Base-by-base conservation (phyloP, 2,329 filamentous ascomycete species). In the Curvularia lunata region DNA sequence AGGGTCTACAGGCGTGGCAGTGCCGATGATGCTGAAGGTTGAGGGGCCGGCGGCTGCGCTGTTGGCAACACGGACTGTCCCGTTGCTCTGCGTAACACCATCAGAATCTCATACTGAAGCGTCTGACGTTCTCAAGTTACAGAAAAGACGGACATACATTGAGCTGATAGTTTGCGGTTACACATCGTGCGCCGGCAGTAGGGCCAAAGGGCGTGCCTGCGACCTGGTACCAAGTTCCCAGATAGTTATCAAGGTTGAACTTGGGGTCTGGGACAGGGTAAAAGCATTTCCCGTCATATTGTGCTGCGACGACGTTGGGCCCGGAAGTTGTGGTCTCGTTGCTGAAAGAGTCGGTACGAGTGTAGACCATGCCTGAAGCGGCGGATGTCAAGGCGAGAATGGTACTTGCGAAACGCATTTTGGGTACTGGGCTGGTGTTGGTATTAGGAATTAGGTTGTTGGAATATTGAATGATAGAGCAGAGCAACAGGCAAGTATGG, bases 151-250 rank as follows among this genome's bases (percentile, higher is more conserved):
- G 16, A 48, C 61, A 13, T 55, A 66, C 64, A 30, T 70, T 71
- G 19, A 71, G 60, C 7, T 59, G 37, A 54, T 73, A 73, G 30
- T 69, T 56, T 1, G 66, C 69, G 3, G 62, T 62, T 8, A 70
- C 62, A 28, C 70, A 72, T 18, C 67, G 60, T 6, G 65, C 67
- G 27, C 68, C 67, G 4, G 63, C 58, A 1, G 70, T 71, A 8
- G 64, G 67, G 4, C 69, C 66, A 21, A 73, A 73, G 2, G 69
- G 65, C 23, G 67, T 69, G n/a, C 70, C 69, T 10, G 70, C 70
- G 1, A 73, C 69, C 52, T 73, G 70, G 47, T 72, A 72, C 68
- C 69, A 73, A 19, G 63, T 71, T 34, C 70, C 69, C 0, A 72
- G 58, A 38, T 72, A 73, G 23, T 59, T 54, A 23, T 71, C 48